Base-by-base conservation (phyloP, 208 protist species). In the Trypanosoma mega region DNA sequence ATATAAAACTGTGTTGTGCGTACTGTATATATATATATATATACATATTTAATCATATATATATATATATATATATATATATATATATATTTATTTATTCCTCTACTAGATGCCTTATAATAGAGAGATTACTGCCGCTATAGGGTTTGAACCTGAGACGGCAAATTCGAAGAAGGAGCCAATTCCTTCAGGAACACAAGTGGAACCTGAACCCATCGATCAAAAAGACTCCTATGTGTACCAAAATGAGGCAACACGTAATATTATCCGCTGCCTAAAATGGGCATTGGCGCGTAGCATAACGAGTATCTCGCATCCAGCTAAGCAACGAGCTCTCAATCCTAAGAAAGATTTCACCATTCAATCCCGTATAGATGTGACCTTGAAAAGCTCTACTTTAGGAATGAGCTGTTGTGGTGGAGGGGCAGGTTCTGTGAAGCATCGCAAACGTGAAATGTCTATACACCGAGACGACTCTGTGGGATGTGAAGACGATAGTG, bases 281-380 rank as follows among this genome's bases (percentile, higher is more conserved):
- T 75, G 82, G 31, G 90, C 85, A 3, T 63, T 96, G n/a, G 64
- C 63, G 26, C 71, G 73, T 31, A 84, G 81, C 37, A 91, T 96
- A 34, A 76, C 57, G 0, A 90, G 79, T 57, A 96, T 96, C 43
- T 90, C 85, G 4, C 59, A 87, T 4, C 82, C 90, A 5, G 85
- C 82, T 34, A 94, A 94, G 49, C 73, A 86, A 61, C 80, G 90
- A 8, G 74, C 83, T 2, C 74, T 96, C 20, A 84, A 94, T 61
- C 76, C 87, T 8, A 58, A 80, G 45, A 78, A 68, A 24, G 90
- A 96, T 62, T 95, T 95, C 52, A 78, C 80, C 7, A 92, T 92
- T 33, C 76, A 80, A 43, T 71, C 84, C 31, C 87, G 57, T 1
- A 89, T 82, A 43, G 37, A 78, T 27, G 87, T 83, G 39, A 61